phyloP scores from a whole-genome alignment of 345 rosid species.

The Linum trigynum region DNA sequence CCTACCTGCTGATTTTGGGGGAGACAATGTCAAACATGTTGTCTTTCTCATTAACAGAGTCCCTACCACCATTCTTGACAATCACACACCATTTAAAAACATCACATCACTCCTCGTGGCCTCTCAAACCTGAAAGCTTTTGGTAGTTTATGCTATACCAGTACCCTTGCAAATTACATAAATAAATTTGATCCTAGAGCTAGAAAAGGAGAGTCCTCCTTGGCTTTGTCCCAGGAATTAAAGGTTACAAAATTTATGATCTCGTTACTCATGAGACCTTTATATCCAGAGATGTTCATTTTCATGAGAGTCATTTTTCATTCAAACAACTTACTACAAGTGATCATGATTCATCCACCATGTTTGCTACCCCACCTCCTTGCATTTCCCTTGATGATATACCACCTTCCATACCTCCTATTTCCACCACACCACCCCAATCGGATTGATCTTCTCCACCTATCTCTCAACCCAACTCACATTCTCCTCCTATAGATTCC shows the following conservation, averaged over 20 bases:
- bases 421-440: no score
- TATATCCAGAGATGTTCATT: background rate
- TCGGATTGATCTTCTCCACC: no score
- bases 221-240: background rate
- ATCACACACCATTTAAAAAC: background rate
- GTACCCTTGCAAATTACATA: background rate
- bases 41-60: no score
- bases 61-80: no score
- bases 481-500: no score
- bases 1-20: no score
- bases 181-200: background rate
- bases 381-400: no score
- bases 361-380: background rate
- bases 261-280: background rate
- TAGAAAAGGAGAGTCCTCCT: background rate
- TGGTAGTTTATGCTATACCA: background rate
- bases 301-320: background rate
- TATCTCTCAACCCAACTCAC: no score
- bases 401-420: no score
- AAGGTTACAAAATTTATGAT: background rate
- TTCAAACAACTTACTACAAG: no score
- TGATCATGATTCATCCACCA: background rate
- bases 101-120: background rate
- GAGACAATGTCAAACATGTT: no score
- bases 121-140: background rate